Evolutionary conservation across 2,329 filamentous ascomycete species (phyloP).

Genomic region (Cadophora malorum): DNA sequence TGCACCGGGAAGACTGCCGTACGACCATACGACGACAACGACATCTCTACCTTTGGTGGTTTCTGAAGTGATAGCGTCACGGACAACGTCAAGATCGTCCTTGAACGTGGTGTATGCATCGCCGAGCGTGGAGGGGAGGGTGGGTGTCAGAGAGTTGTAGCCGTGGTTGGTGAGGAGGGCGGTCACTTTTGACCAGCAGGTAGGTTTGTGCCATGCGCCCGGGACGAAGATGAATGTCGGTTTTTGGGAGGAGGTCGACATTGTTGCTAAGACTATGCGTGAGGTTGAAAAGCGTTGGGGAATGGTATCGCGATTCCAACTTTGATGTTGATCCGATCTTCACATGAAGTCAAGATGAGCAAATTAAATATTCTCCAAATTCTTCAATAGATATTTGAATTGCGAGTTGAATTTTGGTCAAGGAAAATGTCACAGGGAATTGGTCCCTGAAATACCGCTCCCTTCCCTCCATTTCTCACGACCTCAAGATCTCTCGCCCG

Average conservation of each 20-base stretch:
- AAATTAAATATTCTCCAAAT: no score
- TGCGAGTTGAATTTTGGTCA: no score
- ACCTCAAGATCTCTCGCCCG: background rate
- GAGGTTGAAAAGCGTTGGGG: background rate
- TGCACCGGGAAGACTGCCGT: conserved; percentile 49
- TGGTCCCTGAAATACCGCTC: background rate
- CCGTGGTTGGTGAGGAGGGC: conserved; percentile 43
- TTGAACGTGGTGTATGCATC: conserved; percentile 45
- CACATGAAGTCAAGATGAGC: no score
- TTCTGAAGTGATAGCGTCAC: conserved; percentile 44
- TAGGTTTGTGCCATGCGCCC: conserved; percentile 54
- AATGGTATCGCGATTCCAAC: no score
- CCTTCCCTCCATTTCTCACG: background rate
- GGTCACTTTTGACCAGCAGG: conserved; percentile 47
- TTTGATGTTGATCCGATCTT: no score
- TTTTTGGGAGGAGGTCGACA: conserved; percentile 17
- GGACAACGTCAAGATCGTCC: conserved; percentile 49
- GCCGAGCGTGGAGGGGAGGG: conserved; percentile 46
- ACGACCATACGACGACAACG: conserved; percentile 52
- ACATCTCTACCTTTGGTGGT: conserved; percentile 48
- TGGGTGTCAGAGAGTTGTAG: conserved; percentile 44
- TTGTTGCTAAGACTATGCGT: background rate
- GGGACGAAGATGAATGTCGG: conserved; percentile 54
- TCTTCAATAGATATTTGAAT: no score
- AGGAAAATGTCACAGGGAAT: background rate